Evolutionary conservation across 139 green algal genomes (phyloP).

Genomic region (Chlamydomonas schloesseri): DNA sequence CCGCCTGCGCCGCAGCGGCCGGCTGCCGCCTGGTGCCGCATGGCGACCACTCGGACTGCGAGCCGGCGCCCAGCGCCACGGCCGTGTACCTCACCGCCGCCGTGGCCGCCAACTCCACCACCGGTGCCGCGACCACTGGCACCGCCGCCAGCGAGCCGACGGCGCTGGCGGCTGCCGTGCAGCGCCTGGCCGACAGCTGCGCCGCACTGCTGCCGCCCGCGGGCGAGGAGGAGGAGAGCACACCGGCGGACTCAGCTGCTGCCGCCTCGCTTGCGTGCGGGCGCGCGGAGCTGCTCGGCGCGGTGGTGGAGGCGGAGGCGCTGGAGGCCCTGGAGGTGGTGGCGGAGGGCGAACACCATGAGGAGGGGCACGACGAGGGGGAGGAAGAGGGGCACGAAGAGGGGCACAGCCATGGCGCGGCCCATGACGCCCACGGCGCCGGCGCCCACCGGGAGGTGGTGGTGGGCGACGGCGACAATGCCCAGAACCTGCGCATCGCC

Average conservation of each 20-base stretch:
- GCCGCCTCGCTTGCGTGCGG: no score
- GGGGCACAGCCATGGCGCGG: not conserved
- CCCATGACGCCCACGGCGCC: not conserved
- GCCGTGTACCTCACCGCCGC: not conserved
- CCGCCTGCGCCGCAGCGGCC: not conserved
- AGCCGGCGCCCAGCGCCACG: not conserved
- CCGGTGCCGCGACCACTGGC: no score
- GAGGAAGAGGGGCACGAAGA: not conserved
- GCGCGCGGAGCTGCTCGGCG: not conserved
- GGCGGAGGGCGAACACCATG: no score
- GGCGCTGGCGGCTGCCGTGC: not conserved
- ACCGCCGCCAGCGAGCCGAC: no score
- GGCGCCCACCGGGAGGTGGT: not conserved
- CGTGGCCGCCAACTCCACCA: not conserved
- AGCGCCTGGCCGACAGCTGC: not conserved
- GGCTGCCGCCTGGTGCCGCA: not conserved
- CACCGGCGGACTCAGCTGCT: no score
- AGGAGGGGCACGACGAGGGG: not conserved
- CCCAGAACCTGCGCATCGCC: not conserved
- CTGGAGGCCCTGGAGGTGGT: no score
- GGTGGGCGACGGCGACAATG: not conserved
- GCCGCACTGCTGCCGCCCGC: no score
- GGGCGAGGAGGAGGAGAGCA: no score
- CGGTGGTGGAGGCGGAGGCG: not conserved
- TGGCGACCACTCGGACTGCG: slow-evolving; percentile 26